Base-by-base conservation (phyloP, 768 basidiomycete species). In the Leucocoprinus birnbaumii region DNA sequence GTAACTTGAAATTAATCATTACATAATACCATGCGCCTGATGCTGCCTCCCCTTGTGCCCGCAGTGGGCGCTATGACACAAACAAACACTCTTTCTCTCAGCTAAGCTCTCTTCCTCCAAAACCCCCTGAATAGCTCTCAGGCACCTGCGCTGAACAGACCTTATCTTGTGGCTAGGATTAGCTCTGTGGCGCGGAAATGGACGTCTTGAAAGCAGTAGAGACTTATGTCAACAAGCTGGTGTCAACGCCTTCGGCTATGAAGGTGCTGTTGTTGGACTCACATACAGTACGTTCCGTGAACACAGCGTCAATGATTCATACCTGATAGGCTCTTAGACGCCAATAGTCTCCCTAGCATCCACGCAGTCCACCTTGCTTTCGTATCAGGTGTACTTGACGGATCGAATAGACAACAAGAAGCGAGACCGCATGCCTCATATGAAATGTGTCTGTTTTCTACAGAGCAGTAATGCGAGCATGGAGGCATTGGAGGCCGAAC, bases 351-450 rank as follows among this genome's bases (percentile, higher is more conserved):
- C 95, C 3, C 78, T 98, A 16, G 91, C 95, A 2, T 87, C 92
- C 1, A 98, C 97, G 0, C 97, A 98, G 67, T 94, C 94, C 2
- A 88, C 86, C 8, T 79, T 99, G 25, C 77, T 99, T 41, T 87
- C 94, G 2, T 94, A 98, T 62, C 95, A 99, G 67, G 92, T 98
- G 41, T 99, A 99, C 72, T 82, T 99, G 51, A 99, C 96, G 3
- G 97, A 99, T 74, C 82, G 94, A 53, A 92, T 99, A 65, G 97
- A 98, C 77, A 98, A 98, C 77, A 85, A 76, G 69, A 85, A 86
- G 59, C 84, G 93, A 58, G 94, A 96, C 66, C 75, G 91, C 22
- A 93, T 98, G 84, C 84, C 91, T 11, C 96, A 99, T 66, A 89
- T 99, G 82, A 96, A 95, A 72, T 98, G 97, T 66, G 84, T 98